Base-by-base conservation (phyloP, 1,139 yeast genomes). In the Hansenula anomala region DNA sequence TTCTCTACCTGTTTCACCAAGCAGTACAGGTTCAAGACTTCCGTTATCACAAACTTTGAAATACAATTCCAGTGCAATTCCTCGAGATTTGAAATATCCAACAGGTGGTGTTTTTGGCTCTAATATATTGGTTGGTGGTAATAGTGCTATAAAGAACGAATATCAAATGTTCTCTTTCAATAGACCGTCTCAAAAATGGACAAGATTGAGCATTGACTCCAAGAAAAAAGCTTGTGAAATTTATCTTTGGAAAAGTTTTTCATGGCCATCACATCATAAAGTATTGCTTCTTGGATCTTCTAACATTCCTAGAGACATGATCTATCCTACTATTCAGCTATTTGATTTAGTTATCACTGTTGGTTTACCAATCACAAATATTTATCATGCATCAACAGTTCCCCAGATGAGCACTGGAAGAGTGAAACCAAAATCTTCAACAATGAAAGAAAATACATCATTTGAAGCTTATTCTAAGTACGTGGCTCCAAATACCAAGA, bases 241-340 rank as follows among this genome's bases (percentile, higher is more conserved):
- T 51, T 61, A 83, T 37, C 70, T 80, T 40, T 76, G 85, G 76
- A 80, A 78, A 43, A 78, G 85, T 0, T 79, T 73, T 59, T 78
- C 78, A 0, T 83, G 92, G 92, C 73, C 72, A 33, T 80, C 89
- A 2, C 92, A 83, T 59, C 90, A 82, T 54, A 78, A 78, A 53
- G 79, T 81, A 2, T 67, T 73, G 8, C 60, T 74, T 35, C 56
- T 77, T 42, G 92, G 88, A 1, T 58, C 67, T 6, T 39, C 46
- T 1, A 29, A 24, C 5, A 67, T 73, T 42, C 63, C 62, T 34
- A 61, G 67, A 16, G 71, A 78, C 18, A 69, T 75, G 3, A 61
- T 64, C 30, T 65, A 75, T 11, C 72, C 80, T 41, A 67, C 80
- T 35, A 68, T 79, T 6, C 73, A 84, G 42, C 78, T 67, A 48